Evolutionary conservation across 495 filamentous ascomycete genomes (phyloP), one percentile per base, ranked within the genome.

Genomic region (Penicillium bovifimosum): DNA sequence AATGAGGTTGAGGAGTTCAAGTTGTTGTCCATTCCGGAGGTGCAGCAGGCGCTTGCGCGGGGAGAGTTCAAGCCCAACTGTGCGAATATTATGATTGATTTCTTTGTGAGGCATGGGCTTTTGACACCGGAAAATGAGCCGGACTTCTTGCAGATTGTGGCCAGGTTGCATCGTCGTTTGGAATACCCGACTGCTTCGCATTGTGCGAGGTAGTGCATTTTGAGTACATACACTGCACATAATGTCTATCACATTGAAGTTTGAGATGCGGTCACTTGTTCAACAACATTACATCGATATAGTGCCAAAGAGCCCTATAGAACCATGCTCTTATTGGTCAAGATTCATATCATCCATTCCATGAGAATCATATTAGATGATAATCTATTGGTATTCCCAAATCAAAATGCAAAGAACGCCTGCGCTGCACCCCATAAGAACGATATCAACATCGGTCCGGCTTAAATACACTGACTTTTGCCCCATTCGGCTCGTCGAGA

Each of bases 51-150:
- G 14, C 61, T 99, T 54, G 79, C 77, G 1, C 72, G 74, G 41
- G 87, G 87, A 1, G 77, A 85, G 53, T 96, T 95, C 73, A 99
- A 99, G 72, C 90, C 95, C 0, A 99, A 99, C 64, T 96, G 91
- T 64, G 86, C 86, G 2, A 59, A 92, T 48, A 77, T 95, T 18
- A 67, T 95, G 59, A 66, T 95, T 39, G 90, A 96, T 68, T 98
- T 97, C 76, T 91, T 98, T 68, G 72, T 96, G 52, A 75, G 93
- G 26, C 90, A 90, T 68, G 87, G 88, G 1, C 79, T 96, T 47
- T 62, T 95, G 58, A 95, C 86, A 1, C 66, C 77, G 9, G 90
- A 88, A 64, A 93, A 91, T 66, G 90, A 96, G 73, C 77, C 80
- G 39, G 70, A 95, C 67, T 96, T 85, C 64, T 70, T 87, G 54